phyloP scores from a whole-genome alignment of 2,329 filamentous ascomycete species.

The Fusarium sp. region DNA sequence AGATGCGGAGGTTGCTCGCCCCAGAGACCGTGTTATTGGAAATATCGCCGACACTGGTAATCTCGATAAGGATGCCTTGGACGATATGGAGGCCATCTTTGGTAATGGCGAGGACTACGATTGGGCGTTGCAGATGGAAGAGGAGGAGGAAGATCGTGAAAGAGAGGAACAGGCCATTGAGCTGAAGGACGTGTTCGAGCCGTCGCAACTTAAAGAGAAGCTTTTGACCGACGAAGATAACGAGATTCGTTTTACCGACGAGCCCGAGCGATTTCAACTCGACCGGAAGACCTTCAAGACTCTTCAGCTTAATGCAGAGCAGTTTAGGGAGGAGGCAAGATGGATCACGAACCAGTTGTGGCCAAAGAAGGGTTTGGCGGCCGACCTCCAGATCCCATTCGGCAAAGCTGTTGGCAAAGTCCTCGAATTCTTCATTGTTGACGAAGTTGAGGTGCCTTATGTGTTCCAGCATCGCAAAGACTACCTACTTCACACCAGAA shows the following conservation, averaged over 20 bases:
- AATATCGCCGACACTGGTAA: conserved; percentile 81
- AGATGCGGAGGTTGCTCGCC: conserved; percentile 87
- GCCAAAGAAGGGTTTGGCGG: conserved; percentile 81
- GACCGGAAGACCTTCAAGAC: conserved; percentile 89
- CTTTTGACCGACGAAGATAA: conserved; percentile 97
- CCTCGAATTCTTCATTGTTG: conserved; percentile 92
- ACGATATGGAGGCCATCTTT: conserved; percentile 96
- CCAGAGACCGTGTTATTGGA: conserved; percentile 74
- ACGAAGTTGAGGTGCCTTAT: conserved; percentile 95
- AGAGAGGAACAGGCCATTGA: conserved; percentile 86
- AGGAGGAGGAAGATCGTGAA: conserved; percentile 81
- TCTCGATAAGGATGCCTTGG: conserved; percentile 89
- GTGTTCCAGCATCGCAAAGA: conserved; percentile 99
- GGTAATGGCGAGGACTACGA: conserved; percentile 95
- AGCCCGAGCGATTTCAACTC: conserved; percentile 93
- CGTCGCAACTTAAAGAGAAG: conserved; percentile 91
- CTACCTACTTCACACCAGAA: conserved; percentile 90
- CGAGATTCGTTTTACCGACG: conserved; percentile 84
- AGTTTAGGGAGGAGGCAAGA: conserved; percentile 86
- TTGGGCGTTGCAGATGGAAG: conserved; percentile 90
- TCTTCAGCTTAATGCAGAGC: conserved; percentile 80
- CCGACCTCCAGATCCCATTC: conserved; percentile 82
- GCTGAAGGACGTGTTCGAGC: conserved; percentile 98
- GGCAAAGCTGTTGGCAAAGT: conserved; percentile 90
- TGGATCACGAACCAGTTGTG: conserved; percentile 94